A percentile compares a stretch with the other conserved stretches of the same genome.
These are phyloP conservation scores for Fusarium oxysporum DNA, from an alignment of 2,329 filamentous ascomycete genomes.

Conservation along the genomic window DNA sequence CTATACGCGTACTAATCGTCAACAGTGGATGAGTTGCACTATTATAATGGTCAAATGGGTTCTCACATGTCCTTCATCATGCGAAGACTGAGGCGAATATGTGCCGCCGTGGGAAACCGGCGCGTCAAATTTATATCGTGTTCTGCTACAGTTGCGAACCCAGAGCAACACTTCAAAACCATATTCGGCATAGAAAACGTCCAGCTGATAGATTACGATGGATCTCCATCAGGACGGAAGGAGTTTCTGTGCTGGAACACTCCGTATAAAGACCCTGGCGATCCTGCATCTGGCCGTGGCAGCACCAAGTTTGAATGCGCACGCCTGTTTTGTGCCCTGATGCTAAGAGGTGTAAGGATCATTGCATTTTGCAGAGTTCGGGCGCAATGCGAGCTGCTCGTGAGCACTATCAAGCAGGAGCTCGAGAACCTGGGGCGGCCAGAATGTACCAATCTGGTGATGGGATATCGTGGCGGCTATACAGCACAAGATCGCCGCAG, in stretches of 20 bases:
- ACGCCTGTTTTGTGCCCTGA: constrained; percentile 87
- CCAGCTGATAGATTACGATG: constrained; percentile 87
- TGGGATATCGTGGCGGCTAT: constrained; percentile 96
- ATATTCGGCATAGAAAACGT: constrained; percentile 92
- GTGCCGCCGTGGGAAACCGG: constrained; percentile 88
- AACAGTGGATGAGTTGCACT: constrained; percentile 85
- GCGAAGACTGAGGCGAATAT: constrained; percentile 87
- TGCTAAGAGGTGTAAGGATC: constrained; percentile 87
- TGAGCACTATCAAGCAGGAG: constrained; percentile 83
- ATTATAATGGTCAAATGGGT: constrained; percentile 95
- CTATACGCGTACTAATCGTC: constrained; percentile 4
- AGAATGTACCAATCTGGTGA: constrained; percentile 83
- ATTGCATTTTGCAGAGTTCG: constrained; percentile 93
- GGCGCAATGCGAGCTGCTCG: constrained; percentile 87
- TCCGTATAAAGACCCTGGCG: constrained; percentile 88
- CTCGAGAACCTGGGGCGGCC: constrained; percentile 77
- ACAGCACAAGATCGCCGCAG: constrained; percentile 87
- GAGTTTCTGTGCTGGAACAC: constrained; percentile 99
- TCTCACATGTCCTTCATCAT: constrained; percentile 96
- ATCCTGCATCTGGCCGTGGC: constrained; percentile 87
- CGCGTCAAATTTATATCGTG: constrained; percentile 93
- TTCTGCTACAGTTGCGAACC: constrained; percentile 95
- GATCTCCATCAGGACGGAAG: constrained; percentile 88
- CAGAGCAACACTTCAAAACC: constrained; percentile 88
- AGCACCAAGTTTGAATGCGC: constrained; percentile 88